Conservation (phyloP, 345 rosid genomes). For the Eucalyptus pauciflora region DNA sequence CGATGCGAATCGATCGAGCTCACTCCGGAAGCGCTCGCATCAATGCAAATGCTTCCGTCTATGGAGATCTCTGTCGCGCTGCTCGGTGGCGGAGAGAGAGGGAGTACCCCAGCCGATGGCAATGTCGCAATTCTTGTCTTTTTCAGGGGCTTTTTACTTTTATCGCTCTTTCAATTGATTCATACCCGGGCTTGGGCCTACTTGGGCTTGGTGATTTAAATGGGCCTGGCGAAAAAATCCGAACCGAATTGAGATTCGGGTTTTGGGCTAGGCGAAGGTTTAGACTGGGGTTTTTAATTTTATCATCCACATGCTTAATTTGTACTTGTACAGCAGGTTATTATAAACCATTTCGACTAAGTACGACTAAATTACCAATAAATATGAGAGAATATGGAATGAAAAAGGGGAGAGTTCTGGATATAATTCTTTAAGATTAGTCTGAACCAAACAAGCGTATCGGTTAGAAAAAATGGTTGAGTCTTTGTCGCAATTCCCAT, state of each 20-base stretch:
- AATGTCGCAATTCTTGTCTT: neutral
- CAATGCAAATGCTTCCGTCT: neutral
- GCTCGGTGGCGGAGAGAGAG: neutral
- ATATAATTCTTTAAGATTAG: neutral
- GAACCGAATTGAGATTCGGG: neutral
- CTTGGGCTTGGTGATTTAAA: neutral
- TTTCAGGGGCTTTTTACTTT: neutral
- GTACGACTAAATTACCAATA: neutral
- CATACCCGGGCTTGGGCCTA: neutral
- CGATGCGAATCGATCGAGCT: neutral
- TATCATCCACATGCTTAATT: neutral
- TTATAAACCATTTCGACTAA: neutral
- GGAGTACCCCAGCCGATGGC: neutral
- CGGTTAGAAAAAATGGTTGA: no score
- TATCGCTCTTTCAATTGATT: neutral
- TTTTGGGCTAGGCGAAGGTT: neutral
- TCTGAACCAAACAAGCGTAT: neutral
- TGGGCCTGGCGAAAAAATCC: neutral
- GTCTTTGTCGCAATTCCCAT: neutral
- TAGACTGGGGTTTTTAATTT: neutral
- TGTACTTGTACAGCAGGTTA: neutral
- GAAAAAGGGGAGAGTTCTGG: neutral
- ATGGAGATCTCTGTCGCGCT: neutral
- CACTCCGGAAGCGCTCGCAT: neutral
- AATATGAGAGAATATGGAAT: neutral